Percentiles rank a stretch among this genome's conserved stretches.
Evolutionary conservation across 768 basidiomycete species (phyloP).

Genomic region (Lactarius sp.): DNA sequence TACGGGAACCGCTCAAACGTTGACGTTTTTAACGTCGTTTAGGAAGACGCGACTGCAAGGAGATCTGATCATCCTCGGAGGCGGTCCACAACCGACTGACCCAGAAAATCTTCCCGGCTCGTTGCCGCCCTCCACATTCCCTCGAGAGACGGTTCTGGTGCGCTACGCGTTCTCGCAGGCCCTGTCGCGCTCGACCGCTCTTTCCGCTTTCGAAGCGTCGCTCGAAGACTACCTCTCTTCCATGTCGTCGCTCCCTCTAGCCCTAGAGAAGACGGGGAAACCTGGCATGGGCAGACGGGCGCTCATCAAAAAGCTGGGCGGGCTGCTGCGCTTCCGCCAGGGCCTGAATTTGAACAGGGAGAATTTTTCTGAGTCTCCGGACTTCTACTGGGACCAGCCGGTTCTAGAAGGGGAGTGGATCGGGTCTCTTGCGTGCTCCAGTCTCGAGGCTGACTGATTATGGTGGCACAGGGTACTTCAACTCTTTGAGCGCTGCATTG

Average conservation of each 20-base stretch:
- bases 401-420: slow-evolving; percentile 66
- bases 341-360: slow-evolving; percentile 85
- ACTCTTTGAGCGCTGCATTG: slow-evolving; percentile 76
- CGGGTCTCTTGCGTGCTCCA: background rate
- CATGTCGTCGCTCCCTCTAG: slow-evolving; percentile 72
- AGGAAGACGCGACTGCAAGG: slow-evolving; percentile 87
- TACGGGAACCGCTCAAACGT: background rate
- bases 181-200: slow-evolving; percentile 79
- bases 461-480: slow-evolving; percentile 60
- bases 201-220: slow-evolving; percentile 82
- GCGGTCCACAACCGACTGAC: slow-evolving; percentile 54
- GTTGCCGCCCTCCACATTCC: slow-evolving; percentile 50
- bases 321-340: slow-evolving; percentile 88
- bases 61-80: slow-evolving; percentile 86
- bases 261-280: slow-evolving; percentile 72
- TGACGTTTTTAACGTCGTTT: background rate
- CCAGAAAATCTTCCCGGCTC: slow-evolving; percentile 41
- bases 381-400: slow-evolving; percentile 94
- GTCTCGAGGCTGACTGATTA: background rate
- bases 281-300: slow-evolving; percentile 76
- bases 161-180: slow-evolving; percentile 93
- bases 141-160: slow-evolving; percentile 68
- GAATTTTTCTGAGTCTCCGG: slow-evolving; percentile 83
- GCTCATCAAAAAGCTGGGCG: slow-evolving; percentile 88
- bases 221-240: slow-evolving; percentile 80